Evolutionary conservation across 2,329 filamentous ascomycete species (phyloP).

Genomic region (Coniochaeta hoffmannii): DNA sequence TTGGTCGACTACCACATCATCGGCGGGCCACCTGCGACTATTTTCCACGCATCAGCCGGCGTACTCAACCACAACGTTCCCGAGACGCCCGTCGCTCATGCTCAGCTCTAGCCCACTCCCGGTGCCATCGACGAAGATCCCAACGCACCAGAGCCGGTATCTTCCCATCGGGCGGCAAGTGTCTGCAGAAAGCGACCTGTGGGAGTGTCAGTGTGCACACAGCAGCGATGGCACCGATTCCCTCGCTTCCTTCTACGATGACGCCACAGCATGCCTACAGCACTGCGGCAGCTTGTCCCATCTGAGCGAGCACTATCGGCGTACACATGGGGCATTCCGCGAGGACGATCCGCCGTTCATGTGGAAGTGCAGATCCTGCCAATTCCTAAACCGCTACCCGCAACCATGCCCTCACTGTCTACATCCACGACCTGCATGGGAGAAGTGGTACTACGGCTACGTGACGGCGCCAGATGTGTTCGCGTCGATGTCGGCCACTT

Average conservation of each 20-base stretch:
- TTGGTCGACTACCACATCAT: background rate
- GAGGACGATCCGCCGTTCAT: background rate
- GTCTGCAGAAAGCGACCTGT: background rate
- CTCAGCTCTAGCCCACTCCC: background rate
- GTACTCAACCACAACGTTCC: background rate
- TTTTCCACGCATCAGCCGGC: background rate
- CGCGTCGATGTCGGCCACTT: background rate
- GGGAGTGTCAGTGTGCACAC: slow-evolving; percentile 7
- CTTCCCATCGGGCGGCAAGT: slow-evolving; percentile 7
- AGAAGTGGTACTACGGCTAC: slow-evolving; percentile 17
- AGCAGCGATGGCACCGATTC: background rate
- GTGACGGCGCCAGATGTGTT: background rate
- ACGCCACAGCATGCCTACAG: slow-evolving; percentile 1
- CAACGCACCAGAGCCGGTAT: background rate
- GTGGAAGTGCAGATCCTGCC: slow-evolving; percentile 8
- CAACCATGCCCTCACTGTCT: slow-evolving; percentile 1
- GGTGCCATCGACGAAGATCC: background rate
- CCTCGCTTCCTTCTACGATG: background rate
- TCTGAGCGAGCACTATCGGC: slow-evolving; percentile 6
- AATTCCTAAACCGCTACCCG: background rate
- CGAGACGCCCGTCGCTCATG: background rate
- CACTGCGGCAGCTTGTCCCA: background rate
- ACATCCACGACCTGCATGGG: slow-evolving; percentile 5
- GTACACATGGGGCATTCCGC: slow-evolving; percentile 1
- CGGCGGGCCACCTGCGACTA: background rate